Conservation (phyloP, 139 green algal species). For the Mesostigma viride region DNA sequence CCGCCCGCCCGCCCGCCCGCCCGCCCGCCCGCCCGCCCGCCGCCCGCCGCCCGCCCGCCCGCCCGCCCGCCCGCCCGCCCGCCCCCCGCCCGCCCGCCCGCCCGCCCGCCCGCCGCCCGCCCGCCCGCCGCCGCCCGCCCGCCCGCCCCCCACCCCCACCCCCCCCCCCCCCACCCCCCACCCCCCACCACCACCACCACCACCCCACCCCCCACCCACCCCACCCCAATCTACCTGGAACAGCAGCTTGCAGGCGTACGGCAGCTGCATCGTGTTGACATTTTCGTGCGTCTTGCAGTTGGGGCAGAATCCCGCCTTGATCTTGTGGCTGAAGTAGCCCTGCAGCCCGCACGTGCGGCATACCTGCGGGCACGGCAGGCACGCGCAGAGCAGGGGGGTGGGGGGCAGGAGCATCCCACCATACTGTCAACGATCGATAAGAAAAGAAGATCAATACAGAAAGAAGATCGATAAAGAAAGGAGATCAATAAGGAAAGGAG, state of each 20-base stretch:
- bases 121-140: background rate
- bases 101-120: no score
- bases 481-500: background rate
- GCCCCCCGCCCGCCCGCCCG: no score
- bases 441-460: background rate
- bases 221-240: constrained; percentile 73
- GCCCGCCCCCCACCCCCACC: background rate
- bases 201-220: background rate
- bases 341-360: constrained; percentile 87
- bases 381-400: constrained; percentile 3
- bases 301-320: constrained; percentile 46
- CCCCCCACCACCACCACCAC: background rate
- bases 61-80: no score
- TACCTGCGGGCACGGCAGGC: constrained; percentile 56
- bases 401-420: background rate
- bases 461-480: background rate
- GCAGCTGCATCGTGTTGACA: constrained; percentile 79
- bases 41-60: no score
- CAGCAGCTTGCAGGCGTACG: constrained; percentile 94
- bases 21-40: no score
- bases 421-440: background rate
- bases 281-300: constrained; percentile 44
- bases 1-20: no score
- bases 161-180: background rate
- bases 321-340: constrained; percentile 71